Conservation (phyloP, 2,329 filamentous ascomycete species). For the Sporothrix pallida region DNA sequence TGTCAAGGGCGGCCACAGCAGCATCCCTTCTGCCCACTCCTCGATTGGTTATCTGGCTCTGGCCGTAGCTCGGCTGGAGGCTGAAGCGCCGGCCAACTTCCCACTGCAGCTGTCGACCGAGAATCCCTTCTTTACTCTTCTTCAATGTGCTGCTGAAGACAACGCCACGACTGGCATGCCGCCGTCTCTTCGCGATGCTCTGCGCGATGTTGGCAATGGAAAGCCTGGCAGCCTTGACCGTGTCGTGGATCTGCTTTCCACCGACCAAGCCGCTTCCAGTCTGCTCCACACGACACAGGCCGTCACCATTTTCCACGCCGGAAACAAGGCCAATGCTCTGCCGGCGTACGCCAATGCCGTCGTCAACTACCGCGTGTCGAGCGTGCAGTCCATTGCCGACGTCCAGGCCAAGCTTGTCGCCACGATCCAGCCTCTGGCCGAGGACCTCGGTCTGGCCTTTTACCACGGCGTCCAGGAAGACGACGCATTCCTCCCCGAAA, state of each 20-base stretch:
- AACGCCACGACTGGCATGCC: neutral
- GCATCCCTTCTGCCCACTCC: neutral
- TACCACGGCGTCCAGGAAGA: neutral
- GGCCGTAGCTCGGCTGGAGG: neutral
- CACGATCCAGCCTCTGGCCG: neutral
- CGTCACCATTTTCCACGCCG: neutral
- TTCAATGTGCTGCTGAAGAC: neutral
- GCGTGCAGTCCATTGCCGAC: neutral
- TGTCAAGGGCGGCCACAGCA: slow-evolving; percentile 14
- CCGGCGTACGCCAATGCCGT: neutral
- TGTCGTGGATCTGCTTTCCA: neutral
- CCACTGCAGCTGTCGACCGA: neutral
- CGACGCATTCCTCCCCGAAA: neutral
- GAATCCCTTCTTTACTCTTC: neutral
- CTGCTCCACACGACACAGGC: neutral
- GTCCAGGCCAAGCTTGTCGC: neutral
- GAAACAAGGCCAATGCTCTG: neutral
- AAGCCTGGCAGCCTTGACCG: neutral
- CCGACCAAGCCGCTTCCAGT: neutral
- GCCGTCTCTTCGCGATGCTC: neutral
- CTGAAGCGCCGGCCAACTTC: neutral
- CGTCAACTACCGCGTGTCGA: neutral
- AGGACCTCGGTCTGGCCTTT: neutral
- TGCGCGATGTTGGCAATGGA: neutral
- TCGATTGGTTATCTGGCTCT: neutral